Evolutionary conservation across 768 basidiomycete species (phyloP), one percentile per base, ranked within the genome.

Genomic region (Macrolepiota dolichaula): DNA sequence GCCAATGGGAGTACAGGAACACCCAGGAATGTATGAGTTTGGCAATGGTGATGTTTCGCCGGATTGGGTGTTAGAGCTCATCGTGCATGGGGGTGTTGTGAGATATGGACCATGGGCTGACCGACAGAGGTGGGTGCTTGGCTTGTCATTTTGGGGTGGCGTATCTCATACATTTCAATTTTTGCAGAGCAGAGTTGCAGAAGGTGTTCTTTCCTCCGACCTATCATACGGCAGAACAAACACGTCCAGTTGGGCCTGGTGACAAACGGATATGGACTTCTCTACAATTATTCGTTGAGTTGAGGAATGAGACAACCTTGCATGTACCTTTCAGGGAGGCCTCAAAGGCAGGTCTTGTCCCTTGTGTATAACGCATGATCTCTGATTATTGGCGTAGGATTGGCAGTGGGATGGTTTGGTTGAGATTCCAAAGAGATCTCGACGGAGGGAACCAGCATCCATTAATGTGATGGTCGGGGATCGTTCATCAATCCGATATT

Each of bases 41-140:
- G 94, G 92, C 2, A 97, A 97, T 68, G 89, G 93, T 0, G 95
- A 92, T 67, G 69, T 88, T 44, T 80, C 91, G 22, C 96, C 96
- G 5, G 93, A 98, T 69, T 98, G 95, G 92, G 96, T 96, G 2
- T 75, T 97, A 25, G 92, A 98, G 68, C 66, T 98, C 17, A 81
- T 88, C 17, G 77, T 98, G n/a, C 77, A 85, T 61, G 86, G 87
- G 17, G 96, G 93, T 0, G 71, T 80, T 37, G 65, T 97, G 37
- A 82, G 85, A 19, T 98, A 98, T 70, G 96, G 96, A 4, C 96
- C 96, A 3, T 98, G 96, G 96, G 90, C 95, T 24, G 96, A 98
- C 74, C 82, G 96, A 25, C 96, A 97, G 73, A 80, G 95, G 92
- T 88, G 68, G 66, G 62, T 22, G 55, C 12, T 24, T 27, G 15